Base-by-base conservation (phyloP, 148 eudicot genomes). In the Drosera capensis region DNA sequence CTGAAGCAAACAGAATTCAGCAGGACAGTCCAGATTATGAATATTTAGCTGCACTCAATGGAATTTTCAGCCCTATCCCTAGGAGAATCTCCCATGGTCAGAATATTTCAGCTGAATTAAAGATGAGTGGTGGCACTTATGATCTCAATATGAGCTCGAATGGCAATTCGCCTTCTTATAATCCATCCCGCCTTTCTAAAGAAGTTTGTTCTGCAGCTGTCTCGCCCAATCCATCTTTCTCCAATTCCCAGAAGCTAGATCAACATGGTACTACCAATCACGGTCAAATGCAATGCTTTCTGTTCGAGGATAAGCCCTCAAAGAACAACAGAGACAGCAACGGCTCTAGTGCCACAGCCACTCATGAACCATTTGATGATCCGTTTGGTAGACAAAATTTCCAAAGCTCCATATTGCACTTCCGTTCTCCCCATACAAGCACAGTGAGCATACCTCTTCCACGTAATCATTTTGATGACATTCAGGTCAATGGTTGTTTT, bases 41-140 rank as follows among this genome's bases (percentile, higher is more conserved):
- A 31, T 88, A 77, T 66, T 90, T 88, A 66, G 90, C 69, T 54
- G 96, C 92, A 24, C 74, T 88, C 13, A 88, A 87, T 72, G 88
- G 94, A 43, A 68, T 79, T 35, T 30, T 56, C 25, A 86, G 77
- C 9, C 72, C 68, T 37, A 63, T 50, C 52, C 63, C 76, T 20
- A 29, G 20, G 29, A 70, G 45, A 63, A 54, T 49, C 57, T 68
- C 74, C 14, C 63, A 52, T n/a, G 76, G 59, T 48, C 75, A 72
- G 40, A 44, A 45, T 58, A 40, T 44, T 20, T 50, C 55, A 25
- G 48, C 15, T 58, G 80, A 65, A 46, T 28, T 29, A 12, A 48
- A 29, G 29, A 62, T 51, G 31, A 36, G 62, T 48, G 54, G 56
- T 49, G 49, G 58, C 45, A 47, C 40, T 48, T 28, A 62, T 40